Conservation (phyloP, 106 monocot genomes). For the Amphibolis antarctica region DNA sequence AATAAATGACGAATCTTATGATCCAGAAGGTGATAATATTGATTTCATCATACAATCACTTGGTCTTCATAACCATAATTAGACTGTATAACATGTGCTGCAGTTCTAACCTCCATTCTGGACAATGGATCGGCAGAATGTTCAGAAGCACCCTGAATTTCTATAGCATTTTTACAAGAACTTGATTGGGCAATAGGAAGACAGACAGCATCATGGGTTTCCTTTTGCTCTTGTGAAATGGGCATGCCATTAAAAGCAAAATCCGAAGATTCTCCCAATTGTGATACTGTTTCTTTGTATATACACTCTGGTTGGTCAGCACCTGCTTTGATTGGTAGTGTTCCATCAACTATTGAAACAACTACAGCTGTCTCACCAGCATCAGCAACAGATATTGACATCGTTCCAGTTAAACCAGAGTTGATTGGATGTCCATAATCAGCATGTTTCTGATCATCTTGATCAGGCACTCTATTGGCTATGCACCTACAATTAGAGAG, state of each 20-base stretch:
- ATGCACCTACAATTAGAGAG: slow-evolving; percentile 37
- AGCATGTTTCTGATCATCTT: slow-evolving; percentile 16
- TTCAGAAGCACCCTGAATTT: slow-evolving; percentile 10
- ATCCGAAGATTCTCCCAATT: background rate
- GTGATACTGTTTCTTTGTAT: slow-evolving; percentile 2
- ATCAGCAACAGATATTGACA: slow-evolving; percentile 84
- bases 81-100: slow-evolving; percentile 4
- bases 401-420: slow-evolving; percentile 39
- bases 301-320: background rate
- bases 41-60: slow-evolving; percentile 4
- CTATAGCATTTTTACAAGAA: background rate
- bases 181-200: background rate
- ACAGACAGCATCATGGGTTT: background rate
- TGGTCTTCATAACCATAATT: slow-evolving; percentile 5
- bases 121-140: slow-evolving; percentile 12
- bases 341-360: slow-evolving; percentile 64
- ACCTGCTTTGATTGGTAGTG: slow-evolving; percentile 10
- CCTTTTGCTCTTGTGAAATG: background rate
- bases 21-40: slow-evolving; percentile 2
- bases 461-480: slow-evolving; percentile 15
- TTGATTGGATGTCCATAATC: slow-evolving; percentile 23
- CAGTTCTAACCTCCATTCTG: slow-evolving; percentile 1
- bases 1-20: background rate
- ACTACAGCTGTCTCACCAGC: slow-evolving; percentile 89
- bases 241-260: background rate